Evolutionary conservation across 192 early-diverging fungal genomes (phyloP).

Genomic region (Linnemannia zychae): DNA sequence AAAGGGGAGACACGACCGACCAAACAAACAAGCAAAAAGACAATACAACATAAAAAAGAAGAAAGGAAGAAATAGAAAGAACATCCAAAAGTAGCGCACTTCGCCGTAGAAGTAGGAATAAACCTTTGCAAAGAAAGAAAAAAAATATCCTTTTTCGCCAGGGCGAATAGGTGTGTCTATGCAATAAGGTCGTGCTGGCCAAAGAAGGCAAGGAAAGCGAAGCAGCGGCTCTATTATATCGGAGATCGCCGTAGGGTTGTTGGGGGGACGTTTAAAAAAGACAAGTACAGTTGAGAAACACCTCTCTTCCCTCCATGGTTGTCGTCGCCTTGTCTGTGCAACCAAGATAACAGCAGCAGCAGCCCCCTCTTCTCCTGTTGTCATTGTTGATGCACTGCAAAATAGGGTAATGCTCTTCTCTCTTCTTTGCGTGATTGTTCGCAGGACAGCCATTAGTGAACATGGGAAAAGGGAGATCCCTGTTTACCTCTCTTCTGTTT

Average conservation of each 20-base stretch:
- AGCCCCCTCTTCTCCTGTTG: neutral
- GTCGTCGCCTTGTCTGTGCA: no score
- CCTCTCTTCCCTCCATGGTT: no score
- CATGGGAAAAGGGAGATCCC: neutral
- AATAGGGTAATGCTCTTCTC: neutral
- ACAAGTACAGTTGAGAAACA: neutral
- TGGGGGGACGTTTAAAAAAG: neutral
- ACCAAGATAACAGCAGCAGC: neutral
- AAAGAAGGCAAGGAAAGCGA: conserved; percentile 5
- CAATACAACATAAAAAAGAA: neutral
- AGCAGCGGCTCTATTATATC: neutral
- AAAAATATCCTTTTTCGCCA: conserved; percentile 7
- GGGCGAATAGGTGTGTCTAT: neutral
- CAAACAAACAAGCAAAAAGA: neutral
- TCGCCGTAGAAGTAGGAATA: neutral
- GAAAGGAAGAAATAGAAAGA: neutral
- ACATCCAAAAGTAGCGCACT: neutral
- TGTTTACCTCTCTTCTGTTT: neutral
- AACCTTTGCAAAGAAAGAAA: neutral
- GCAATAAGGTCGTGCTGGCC: neutral
- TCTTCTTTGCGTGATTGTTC: conserved; percentile 2
- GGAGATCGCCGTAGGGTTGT: neutral
- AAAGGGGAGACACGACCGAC: neutral
- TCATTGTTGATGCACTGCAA: no score
- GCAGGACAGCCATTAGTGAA: conserved; percentile 5